Conservation (phyloP, 257 asterid species). For the Eustoma russellianum region DNA sequence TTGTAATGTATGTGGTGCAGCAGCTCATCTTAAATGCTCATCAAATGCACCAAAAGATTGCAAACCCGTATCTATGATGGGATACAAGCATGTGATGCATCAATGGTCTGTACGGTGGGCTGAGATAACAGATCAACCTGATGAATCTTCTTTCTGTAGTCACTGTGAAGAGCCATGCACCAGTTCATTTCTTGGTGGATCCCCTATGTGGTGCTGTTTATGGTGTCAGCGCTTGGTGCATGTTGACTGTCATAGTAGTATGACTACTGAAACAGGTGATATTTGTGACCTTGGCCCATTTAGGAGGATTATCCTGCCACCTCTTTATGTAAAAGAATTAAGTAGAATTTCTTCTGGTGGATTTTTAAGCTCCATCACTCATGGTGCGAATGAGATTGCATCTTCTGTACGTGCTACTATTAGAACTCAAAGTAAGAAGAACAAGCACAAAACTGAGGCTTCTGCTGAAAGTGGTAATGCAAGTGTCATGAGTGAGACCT, state of each 20-base stretch:
- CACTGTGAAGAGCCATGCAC: conserved; percentile 98
- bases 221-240: conserved; percentile 98
- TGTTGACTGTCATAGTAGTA: conserved; percentile 84
- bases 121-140: conserved; percentile 81
- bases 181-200: conserved; percentile 85
- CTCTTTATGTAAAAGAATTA: conserved; percentile 64
- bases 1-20: conserved; percentile 84
- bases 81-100: conserved; percentile 62
- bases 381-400: conserved; percentile 97
- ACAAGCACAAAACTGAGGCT: conserved; percentile 50
- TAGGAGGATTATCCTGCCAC: conserved; percentile 82
- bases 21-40: conserved; percentile 83
- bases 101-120: conserved; percentile 98
- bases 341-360: conserved; percentile 56
- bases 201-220: conserved; percentile 97
- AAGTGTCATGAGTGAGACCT: conserved; percentile 42
- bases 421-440: conserved; percentile 73
- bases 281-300: conserved; percentile 86
- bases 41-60: conserved; percentile 77
- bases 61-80: conserved; percentile 80
- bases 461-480: conserved; percentile 41
- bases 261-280: conserved; percentile 83
- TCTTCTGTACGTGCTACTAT: conserved; percentile 91
- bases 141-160: conserved; percentile 85
- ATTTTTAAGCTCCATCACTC: conserved; percentile 78